phyloP scores from a whole-genome alignment of 257 asterid species.

The Paraleonurus japonicus region DNA sequence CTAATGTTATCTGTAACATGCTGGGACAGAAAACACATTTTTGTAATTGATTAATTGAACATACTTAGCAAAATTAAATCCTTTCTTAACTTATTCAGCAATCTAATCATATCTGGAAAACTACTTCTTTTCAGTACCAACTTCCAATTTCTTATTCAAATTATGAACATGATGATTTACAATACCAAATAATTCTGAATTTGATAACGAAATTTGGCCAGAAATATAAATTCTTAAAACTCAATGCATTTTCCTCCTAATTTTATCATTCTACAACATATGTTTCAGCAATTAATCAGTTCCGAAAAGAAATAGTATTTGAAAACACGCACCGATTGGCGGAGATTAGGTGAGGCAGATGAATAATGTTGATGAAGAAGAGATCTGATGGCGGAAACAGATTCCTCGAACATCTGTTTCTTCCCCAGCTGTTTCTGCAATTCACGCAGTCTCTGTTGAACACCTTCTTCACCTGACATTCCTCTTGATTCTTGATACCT shows the following conservation, averaged over 20 bases:
- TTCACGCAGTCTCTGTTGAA: slow-evolving; percentile 60
- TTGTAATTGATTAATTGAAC: neutral
- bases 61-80: neutral
- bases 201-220: neutral
- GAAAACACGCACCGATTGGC: slow-evolving; percentile 47
- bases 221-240: neutral
- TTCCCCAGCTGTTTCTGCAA: slow-evolving; percentile 77
- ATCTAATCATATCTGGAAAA: neutral
- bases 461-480: slow-evolving; percentile 51
- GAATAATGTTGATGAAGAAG: slow-evolving; percentile 69
- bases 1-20: neutral
- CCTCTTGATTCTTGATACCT: neutral
- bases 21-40: neutral
- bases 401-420: slow-evolving; percentile 78
- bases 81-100: neutral
- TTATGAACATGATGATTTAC: neutral
- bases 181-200: neutral
- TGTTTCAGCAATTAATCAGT: neutral
- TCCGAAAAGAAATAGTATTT: neutral
- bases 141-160: neutral
- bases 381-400: slow-evolving; percentile 64
- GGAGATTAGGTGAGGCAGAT: slow-evolving; percentile 70
- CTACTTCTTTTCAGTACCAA: neutral
- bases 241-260: neutral
- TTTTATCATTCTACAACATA: neutral